Conservation (phyloP, 352 stramenopile species). For the Pythium rhizo-oryzae region DNA sequence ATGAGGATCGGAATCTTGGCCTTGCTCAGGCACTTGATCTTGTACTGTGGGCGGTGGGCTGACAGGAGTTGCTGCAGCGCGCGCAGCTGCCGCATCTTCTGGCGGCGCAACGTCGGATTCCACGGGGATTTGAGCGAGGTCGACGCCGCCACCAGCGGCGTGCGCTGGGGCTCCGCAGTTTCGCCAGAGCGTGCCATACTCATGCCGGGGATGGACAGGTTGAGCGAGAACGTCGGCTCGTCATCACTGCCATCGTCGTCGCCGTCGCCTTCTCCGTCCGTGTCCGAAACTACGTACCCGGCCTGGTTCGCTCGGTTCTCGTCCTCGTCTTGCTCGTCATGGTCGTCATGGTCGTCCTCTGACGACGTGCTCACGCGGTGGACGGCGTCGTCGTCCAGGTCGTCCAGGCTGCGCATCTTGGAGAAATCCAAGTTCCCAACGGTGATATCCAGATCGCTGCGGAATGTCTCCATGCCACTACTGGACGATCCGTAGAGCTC, state of each 20-base stretch:
- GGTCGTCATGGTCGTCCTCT: not conserved
- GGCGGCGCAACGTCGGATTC: conserved; percentile 63
- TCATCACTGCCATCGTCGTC: conserved; percentile 26
- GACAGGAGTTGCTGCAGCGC: conserved; percentile 60
- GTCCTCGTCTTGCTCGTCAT: conserved; percentile 13
- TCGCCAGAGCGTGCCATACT: not conserved
- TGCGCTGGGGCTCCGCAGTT: not conserved
- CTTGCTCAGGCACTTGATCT: conserved; percentile 70
- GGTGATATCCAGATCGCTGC: conserved; percentile 75
- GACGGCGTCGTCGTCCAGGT: not conserved
- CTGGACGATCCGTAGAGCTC: conserved; percentile 75
- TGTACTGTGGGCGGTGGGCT: conserved; percentile 47
- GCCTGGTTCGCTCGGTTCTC: conserved; percentile 3
- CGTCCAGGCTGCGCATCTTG: not conserved
- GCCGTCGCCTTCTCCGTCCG: conserved; percentile 3
- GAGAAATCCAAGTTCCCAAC: conserved; percentile 50
- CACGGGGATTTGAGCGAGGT: conserved; percentile 58
- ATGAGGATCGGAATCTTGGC: conserved; percentile 81
- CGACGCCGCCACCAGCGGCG: conserved; percentile 10
- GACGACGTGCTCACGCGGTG: not conserved
- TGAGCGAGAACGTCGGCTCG: conserved; percentile 65
- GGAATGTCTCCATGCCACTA: conserved; percentile 71
- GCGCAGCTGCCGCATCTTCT: conserved; percentile 57
- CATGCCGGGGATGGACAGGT: conserved; percentile 40
- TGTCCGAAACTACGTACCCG: conserved; percentile 7